Base-by-base conservation (phyloP, 371 early-diverging fungal genomes). In the Chytridium lagenaria region DNA sequence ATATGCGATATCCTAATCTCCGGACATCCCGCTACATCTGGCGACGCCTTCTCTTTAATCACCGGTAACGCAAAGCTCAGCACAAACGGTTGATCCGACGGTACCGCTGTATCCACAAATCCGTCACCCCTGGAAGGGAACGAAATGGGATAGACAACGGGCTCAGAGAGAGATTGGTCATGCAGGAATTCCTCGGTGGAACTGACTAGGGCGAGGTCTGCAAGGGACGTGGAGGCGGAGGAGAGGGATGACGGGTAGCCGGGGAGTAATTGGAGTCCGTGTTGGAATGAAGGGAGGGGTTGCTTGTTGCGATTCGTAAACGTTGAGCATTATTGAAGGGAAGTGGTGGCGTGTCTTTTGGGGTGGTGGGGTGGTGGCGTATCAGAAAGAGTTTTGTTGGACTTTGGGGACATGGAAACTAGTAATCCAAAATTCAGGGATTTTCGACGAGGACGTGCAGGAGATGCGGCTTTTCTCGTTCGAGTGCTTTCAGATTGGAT, bases 41-140 rank as follows among this genome's bases (percentile, higher is more conserved):
- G 61, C 30, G 10, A 15, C 3, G 61, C 61, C 7, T 3, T 34
- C 36, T 15, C 30, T 12, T 23, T 10, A 5, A 23, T 7, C 31
- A 61, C 37, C n/a, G 61, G 61, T 5, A 61, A 10, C 30, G 3
- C 23, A 34, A 61, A 61, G 15, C 15, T 34, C 61, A 61, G 16
- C 61, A 61, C 61, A 61, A 61, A 61, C 7, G 36, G 36, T 2
- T 61, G 61, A 37, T 33, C 61, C n/a, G 61, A 61, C 12, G 61
- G 61, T 5, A 61, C 36, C 12, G 55, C 16, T 7, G 44, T 7
- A 12, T 7, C 12, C 44, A 44, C 7, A 19, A 19, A 19, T 19
- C 44, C 44, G 23, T 10, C 55, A 44, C 7, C 12, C 7, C 12
- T 7, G 26, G 55, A 26, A 15, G 55, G 55, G 37, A 33, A 61